Percentiles rank a stretch among this genome's conserved stretches.
These are phyloP conservation scores for Trichosporon inkin DNA, from an alignment of 1,284 basidiomycete genomes.

Conservation along the genomic window DNA sequence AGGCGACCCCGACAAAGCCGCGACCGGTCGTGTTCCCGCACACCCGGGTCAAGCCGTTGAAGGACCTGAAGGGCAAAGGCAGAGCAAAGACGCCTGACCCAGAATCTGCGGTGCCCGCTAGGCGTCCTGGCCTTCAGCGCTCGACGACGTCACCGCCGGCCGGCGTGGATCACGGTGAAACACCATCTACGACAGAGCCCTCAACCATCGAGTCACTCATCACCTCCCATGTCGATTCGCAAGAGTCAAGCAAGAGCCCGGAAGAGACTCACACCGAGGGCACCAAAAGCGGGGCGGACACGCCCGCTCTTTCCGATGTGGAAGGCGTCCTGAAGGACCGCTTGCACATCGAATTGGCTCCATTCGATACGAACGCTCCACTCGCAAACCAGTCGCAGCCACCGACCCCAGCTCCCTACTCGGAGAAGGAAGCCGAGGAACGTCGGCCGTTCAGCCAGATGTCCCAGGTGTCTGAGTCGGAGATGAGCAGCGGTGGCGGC, in stretches of 20 bases:
- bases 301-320: background rate
- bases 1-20: slow-evolving; percentile 18
- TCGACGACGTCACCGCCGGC: background rate
- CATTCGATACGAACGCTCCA: slow-evolving; percentile 50
- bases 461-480: slow-evolving; percentile 51
- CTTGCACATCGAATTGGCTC: slow-evolving; percentile 48
- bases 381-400: slow-evolving; percentile 42
- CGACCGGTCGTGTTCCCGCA: background rate
- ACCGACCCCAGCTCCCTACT: slow-evolving; percentile 14
- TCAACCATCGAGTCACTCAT: background rate
- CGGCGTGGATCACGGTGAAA: background rate
- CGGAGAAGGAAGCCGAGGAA: slow-evolving; percentile 36
- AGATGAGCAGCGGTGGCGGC: slow-evolving; percentile 53
- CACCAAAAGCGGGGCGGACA: background rate
- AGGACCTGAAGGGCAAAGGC: slow-evolving; percentile 2
- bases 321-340: slow-evolving; percentile 27
- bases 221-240: background rate
- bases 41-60: background rate
- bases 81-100: background rate
- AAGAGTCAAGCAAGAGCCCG: background rate
- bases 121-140: background rate
- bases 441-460: slow-evolving; percentile 29
- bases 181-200: background rate
- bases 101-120: background rate
- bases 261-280: background rate